Conservation (phyloP, 106 monocot genomes). For the Cymbidium sinense region DNA sequence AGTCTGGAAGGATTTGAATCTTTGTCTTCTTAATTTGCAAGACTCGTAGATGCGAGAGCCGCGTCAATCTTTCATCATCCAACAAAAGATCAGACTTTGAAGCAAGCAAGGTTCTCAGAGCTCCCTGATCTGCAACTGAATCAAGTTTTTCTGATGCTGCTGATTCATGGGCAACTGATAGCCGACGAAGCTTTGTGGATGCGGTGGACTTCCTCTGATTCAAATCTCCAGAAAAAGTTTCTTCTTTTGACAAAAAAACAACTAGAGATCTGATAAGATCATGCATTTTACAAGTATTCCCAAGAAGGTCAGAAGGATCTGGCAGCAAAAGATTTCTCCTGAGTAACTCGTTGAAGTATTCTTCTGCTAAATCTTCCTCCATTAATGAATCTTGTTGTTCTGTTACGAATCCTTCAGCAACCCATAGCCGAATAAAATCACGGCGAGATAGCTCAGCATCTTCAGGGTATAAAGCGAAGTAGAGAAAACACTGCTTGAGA, state of each 20-base stretch:
- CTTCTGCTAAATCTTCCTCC: constrained; percentile 32
- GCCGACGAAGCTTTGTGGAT: background rate
- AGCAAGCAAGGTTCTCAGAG: constrained; percentile 21
- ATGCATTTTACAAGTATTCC: constrained; percentile 24
- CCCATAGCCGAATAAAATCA: constrained; percentile 7
- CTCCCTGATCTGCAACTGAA: background rate
- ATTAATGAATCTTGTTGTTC: background rate
- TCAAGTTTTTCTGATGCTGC: background rate
- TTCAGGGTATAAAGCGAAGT: constrained; percentile 15
- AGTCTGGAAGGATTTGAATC: constrained; percentile 15
- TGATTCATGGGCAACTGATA: constrained; percentile 6
- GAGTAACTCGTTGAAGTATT: constrained; percentile 23
- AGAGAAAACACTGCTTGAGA: constrained; percentile 33
- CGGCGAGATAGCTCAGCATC: background rate
- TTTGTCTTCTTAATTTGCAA: constrained; percentile 10
- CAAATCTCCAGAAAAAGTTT: constrained; percentile 3
- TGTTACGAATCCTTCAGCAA: constrained; percentile 21
- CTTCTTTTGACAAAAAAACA: constrained; percentile 8
- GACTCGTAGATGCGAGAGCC: constrained; percentile 11
- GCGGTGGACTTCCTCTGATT: background rate
- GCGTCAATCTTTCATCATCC: background rate
- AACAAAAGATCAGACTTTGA: background rate
- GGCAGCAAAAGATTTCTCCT: constrained; percentile 22
- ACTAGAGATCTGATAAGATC: constrained; percentile 26
- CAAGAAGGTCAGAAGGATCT: background rate